Base-by-base conservation (phyloP, 371 early-diverging fungal genomes). In the Mortierella sp. region DNA sequence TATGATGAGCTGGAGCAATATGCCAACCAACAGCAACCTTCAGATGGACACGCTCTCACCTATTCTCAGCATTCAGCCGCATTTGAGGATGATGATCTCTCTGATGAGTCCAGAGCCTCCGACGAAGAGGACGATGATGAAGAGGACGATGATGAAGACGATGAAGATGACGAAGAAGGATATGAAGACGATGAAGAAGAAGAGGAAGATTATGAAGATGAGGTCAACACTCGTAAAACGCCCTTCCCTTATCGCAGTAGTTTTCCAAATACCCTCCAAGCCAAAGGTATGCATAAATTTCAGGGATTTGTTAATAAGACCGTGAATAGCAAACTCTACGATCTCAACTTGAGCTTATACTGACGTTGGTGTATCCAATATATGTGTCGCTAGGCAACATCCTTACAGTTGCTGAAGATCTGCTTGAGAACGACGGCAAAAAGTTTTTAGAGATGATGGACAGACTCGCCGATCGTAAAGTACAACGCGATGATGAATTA, bases 401-500 rank as follows among this genome's bases (percentile, higher is more conserved):
- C 47, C 86, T 97, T 59, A 95, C 96, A 3, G 95, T 96, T 15
- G 95, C 96, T 1, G 96, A 96, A 68, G 96, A 96, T 82, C 89
- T 96, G 53, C 88, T 96, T 35, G 94, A 96, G 56, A 95, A 95
- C 58, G 96, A 96, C 74, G 95, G 97, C 29, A 92, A 91, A 74
- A 96, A 95, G 82, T 96, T 97, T 70, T 84, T 97, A 45, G 96
- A 96, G 66, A 92, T 96, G 87, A 96, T 97, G 96, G 97, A 96
- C 75, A 90, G 92, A n/a, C 85, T 97, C 22, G 96, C 97, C 5
- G 96, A 95, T 77, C 89, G 94, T 40, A 92, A 93, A 64, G 91
- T 95, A 81, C 92, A 92, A 54, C 89, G 92, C 29, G 91, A 94
- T 58, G 94, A 93, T 56, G 91, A 88, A 8, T 29, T 75, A 19